These are phyloP conservation scores for Trichoderma virens DNA, from an alignment of 495 filamentous ascomycete species.

Conservation along the genomic window DNA sequence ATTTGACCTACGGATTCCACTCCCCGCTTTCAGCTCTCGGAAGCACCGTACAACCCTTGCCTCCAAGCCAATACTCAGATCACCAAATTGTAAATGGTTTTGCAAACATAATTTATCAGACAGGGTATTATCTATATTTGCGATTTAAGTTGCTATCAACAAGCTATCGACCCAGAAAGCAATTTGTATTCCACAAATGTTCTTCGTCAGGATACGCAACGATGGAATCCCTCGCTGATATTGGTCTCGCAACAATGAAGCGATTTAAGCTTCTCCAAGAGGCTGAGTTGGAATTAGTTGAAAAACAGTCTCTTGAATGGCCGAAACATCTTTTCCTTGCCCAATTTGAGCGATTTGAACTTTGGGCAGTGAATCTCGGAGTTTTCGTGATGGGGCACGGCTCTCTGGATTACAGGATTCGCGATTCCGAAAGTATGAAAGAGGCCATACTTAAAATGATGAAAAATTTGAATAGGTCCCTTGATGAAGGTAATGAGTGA, in stretches of 20 bases:
- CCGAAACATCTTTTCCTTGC: neutral
- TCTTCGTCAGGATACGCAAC: neutral
- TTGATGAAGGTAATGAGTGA: neutral
- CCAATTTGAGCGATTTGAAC: slow-evolving; percentile 19
- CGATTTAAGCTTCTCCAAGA: neutral
- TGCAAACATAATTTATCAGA: neutral
- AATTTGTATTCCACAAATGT: neutral
- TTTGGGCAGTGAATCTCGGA: slow-evolving; percentile 22
- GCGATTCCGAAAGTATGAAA: slow-evolving; percentile 15
- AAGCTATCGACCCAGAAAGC: neutral
- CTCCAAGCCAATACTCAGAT: neutral
- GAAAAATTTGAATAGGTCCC: neutral
- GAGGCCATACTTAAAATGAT: neutral
- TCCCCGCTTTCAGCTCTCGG: neutral
- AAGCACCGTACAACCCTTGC: neutral
- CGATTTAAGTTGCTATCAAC: neutral
- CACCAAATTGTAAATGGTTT: neutral
- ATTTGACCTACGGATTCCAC: neutral
- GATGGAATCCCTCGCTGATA: neutral
- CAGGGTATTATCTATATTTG: neutral
- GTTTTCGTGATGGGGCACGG: slow-evolving; percentile 16
- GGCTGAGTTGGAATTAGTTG: neutral
- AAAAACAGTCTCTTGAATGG: neutral
- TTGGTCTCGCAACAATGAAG: neutral
- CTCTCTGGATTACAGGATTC: slow-evolving; percentile 21